Percentiles rank a stretch among this genome's conserved stretches.
Evolutionary conservation across 352 stramenopile genomes (phyloP).

Genomic region (Globisporangium sylvaticum): DNA sequence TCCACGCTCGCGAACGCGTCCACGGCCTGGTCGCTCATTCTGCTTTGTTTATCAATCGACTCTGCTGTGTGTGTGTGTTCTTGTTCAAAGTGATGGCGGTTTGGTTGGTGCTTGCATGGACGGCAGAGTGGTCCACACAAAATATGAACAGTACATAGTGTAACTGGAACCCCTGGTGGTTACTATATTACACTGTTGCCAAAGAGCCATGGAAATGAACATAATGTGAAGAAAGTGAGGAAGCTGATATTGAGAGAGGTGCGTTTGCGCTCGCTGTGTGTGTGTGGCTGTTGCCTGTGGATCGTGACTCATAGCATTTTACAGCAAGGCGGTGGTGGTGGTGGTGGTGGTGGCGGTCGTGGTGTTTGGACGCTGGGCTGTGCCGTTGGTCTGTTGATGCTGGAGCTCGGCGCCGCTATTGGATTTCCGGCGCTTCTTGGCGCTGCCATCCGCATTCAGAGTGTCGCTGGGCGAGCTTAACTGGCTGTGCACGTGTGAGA

Average conservation of each 20-base stretch:
- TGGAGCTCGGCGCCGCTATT: neutral
- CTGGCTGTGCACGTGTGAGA: conserved; percentile 18
- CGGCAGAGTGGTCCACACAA: conserved; percentile 6
- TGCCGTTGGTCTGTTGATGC: conserved; percentile 8
- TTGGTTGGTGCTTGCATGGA: conserved; percentile 9
- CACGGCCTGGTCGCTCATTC: conserved; percentile 57
- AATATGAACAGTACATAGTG: neutral
- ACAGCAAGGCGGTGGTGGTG: neutral
- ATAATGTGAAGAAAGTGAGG: neutral
- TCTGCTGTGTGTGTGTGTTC: neutral
- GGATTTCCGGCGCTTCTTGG: conserved; percentile 38
- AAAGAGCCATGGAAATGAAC: neutral
- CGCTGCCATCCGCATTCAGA: conserved; percentile 6
- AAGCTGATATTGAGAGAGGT: neutral
- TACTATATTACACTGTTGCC: neutral
- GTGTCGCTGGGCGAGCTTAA: neutral
- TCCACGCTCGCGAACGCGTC: conserved; percentile 70
- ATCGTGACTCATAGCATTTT: neutral
- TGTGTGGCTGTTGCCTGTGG: neutral
- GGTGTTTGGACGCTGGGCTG: neutral
- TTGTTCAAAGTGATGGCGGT: neutral
- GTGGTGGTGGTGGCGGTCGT: neutral
- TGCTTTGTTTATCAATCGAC: neutral
- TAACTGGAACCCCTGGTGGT: neutral
- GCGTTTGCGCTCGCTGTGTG: neutral